Percentiles rank a stretch among this genome's conserved stretches.
These are phyloP conservation scores for Cryptococcus sp. DNA, from an alignment of 1,284 basidiomycete species.

Conservation along the genomic window DNA sequence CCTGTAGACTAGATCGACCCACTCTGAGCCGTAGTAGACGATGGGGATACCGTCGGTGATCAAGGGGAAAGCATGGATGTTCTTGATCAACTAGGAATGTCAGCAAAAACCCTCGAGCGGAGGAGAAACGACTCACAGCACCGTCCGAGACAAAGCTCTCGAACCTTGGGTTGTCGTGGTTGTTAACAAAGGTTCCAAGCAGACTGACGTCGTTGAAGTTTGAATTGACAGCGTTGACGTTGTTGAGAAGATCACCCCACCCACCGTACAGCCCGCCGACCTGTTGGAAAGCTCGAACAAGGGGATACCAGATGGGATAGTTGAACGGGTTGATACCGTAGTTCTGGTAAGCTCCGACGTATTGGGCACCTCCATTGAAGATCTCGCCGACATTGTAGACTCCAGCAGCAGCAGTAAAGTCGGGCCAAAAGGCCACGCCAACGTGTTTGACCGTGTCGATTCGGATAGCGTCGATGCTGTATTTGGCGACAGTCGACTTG, in stretches of 20 bases:
- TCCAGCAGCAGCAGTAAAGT: slow-evolving; percentile 43
- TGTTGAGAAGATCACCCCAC: slow-evolving; percentile 12
- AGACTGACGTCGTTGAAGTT: slow-evolving; percentile 37
- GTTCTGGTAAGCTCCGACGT: slow-evolving; percentile 39
- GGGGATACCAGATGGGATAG: slow-evolving; percentile 54
- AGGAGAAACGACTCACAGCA: slow-evolving; percentile 12
- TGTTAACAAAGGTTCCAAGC: slow-evolving; percentile 45
- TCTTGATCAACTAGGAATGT: slow-evolving; percentile 41
- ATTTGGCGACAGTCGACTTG: slow-evolving; percentile 41
- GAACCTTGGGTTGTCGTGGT: slow-evolving; percentile 49
- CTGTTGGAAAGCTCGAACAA: slow-evolving; percentile 35
- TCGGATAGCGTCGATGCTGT: slow-evolving; percentile 47
- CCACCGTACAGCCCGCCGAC: slow-evolving; percentile 12
- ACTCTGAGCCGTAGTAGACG: slow-evolving; percentile 53
- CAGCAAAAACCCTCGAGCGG: neutral
- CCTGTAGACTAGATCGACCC: slow-evolving; percentile 61
- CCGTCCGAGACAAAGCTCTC: slow-evolving; percentile 19
- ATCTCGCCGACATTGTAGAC: slow-evolving; percentile 50
- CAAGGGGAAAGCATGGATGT: slow-evolving; percentile 48
- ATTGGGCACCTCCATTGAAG: slow-evolving; percentile 38
- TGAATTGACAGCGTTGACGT: slow-evolving; percentile 15
- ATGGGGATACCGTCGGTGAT: slow-evolving; percentile 54
- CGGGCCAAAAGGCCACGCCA: slow-evolving; percentile 48
- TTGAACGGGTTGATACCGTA: slow-evolving; percentile 53
- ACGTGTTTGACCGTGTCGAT: slow-evolving; percentile 51